A percentile compares a stretch with the other conserved stretches of the same genome.
Evolutionary conservation across 805 yeast species (phyloP).

Genomic region (Tanozyma kutaoensis): DNA sequence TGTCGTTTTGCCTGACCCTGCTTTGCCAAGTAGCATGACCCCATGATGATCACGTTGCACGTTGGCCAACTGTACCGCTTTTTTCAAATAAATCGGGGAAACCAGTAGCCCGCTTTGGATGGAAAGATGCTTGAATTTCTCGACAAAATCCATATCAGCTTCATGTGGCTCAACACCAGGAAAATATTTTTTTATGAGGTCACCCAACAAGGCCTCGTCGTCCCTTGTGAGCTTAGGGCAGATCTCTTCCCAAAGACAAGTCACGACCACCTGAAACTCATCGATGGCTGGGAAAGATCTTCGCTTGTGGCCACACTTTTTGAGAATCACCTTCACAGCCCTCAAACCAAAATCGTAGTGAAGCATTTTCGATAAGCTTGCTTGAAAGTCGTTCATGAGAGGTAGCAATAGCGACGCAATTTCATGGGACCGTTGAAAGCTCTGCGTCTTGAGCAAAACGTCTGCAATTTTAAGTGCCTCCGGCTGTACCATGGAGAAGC

Average conservation of each 20-base stretch:
- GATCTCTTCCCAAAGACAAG: slow-evolving; percentile 47
- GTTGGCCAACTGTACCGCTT: slow-evolving; percentile 45
- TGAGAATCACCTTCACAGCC: slow-evolving; percentile 55
- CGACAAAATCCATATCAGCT: slow-evolving; percentile 12
- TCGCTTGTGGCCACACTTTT: too few relatives aligned
- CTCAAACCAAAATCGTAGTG: slow-evolving; percentile 92
- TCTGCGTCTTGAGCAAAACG: slow-evolving; percentile 60
- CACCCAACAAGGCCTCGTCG: slow-evolving; percentile 33
- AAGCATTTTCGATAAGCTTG: slow-evolving; percentile 32
- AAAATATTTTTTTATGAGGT: slow-evolving; percentile 1
- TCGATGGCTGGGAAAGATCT: too few relatives aligned
- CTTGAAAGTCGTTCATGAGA: slow-evolving; percentile 35
- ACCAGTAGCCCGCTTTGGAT: slow-evolving; percentile 14
- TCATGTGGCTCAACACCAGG: slow-evolving; percentile 8
- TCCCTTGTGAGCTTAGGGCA: slow-evolving; percentile 49
- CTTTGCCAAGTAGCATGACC: slow-evolving; percentile 61
- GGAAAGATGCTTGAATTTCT: slow-evolving; percentile 13
- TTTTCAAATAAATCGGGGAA: slow-evolving; percentile 36
- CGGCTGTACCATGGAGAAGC: slow-evolving; percentile 62
- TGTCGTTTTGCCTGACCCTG: slow-evolving; percentile 66
- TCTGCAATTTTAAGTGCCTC: slow-evolving; percentile 58
- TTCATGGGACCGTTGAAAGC: slow-evolving; percentile 36
- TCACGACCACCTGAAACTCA: slow-evolving; percentile 23
- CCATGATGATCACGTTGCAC: slow-evolving; percentile 60
- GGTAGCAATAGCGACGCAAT: slow-evolving; percentile 39